Conservation (phyloP, 2,329 filamentous ascomycete species). For the Xylariaceae sp. region DNA sequence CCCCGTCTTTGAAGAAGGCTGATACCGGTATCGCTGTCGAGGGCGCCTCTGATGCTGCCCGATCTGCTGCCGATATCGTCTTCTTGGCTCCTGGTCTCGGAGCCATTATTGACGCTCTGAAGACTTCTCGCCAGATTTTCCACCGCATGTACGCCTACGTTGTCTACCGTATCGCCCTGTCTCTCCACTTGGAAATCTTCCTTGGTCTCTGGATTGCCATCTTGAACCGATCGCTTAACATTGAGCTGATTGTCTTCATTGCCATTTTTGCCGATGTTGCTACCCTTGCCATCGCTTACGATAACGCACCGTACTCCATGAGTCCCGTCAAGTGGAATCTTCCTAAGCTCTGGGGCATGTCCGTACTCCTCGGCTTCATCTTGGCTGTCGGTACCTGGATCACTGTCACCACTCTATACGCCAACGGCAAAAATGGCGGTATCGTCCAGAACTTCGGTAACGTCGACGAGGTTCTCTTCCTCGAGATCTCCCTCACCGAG, state of each 20-base stretch:
- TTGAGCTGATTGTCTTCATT: slow-evolving; percentile 87
- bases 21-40: slow-evolving; percentile 94
- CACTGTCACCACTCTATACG: slow-evolving; percentile 80
- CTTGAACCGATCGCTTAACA: slow-evolving; percentile 77
- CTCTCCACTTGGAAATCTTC: slow-evolving; percentile 87
- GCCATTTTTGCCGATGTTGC: slow-evolving; percentile 93
- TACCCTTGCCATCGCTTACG: slow-evolving; percentile 87
- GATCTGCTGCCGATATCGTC: slow-evolving; percentile 88
- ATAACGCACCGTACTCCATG: slow-evolving; percentile 84
- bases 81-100: slow-evolving; percentile 89
- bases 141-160: slow-evolving; percentile 97
- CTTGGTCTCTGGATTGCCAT: slow-evolving; percentile 89
- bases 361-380: slow-evolving; percentile 74
- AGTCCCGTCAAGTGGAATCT: slow-evolving; percentile 92
- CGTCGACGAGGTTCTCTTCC: slow-evolving; percentile 78
- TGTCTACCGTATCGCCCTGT: slow-evolving; percentile 90
- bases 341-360: slow-evolving; percentile 92
- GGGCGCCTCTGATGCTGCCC: slow-evolving; percentile 85
- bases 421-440: slow-evolving; percentile 61
- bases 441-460: slow-evolving; percentile 88
- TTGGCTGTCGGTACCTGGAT: slow-evolving; percentile 85
- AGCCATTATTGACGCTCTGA: slow-evolving; percentile 87
- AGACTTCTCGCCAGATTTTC: slow-evolving; percentile 92
- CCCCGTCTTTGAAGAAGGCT: slow-evolving; percentile 89
- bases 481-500: slow-evolving; percentile 85